Conservation (phyloP, 2,329 filamentous ascomycete species). For the Fusarium buharicum region DNA sequence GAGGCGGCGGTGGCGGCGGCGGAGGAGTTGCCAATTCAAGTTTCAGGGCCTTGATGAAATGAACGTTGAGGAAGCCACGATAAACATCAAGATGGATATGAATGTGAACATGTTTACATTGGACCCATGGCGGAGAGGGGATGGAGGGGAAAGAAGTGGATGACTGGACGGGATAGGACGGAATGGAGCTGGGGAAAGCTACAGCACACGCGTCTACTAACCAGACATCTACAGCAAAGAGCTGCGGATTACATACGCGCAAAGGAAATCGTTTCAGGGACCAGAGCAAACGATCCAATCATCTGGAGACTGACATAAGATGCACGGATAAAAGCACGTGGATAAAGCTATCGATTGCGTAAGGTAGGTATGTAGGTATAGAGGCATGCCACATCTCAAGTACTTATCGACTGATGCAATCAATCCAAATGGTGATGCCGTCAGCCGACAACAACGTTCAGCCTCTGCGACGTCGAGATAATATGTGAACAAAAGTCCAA, state of each 20-base stretch:
- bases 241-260: background rate
- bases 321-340: background rate
- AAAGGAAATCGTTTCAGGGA: slow-evolving; percentile 14
- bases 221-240: slow-evolving; percentile 1
- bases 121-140: slow-evolving; percentile 3
- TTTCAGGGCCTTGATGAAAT: slow-evolving; percentile 20
- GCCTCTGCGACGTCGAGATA: background rate
- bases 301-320: background rate
- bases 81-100: slow-evolving; percentile 9
- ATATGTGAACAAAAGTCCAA: background rate
- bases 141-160: slow-evolving; percentile 21
- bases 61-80: slow-evolving; percentile 9
- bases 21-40: slow-evolving; percentile 30
- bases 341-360: background rate
- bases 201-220: slow-evolving; percentile 6
- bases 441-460: slow-evolving; percentile 1
- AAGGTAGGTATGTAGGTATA: background rate
- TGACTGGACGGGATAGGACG: slow-evolving; percentile 16
- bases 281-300: slow-evolving; percentile 16
- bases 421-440: slow-evolving; percentile 1
- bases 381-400: too few relatives aligned
- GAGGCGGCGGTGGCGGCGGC: background rate
- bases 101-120: slow-evolving; percentile 11
- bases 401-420: too few relatives aligned
- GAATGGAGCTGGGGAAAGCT: slow-evolving; percentile 23